A percentile compares a stretch with the other conserved stretches of the same genome.
These are phyloP conservation scores for Pseudozyma tsukubaensis DNA, from an alignment of 1,284 basidiomycete genomes.

Conservation along the genomic window DNA sequence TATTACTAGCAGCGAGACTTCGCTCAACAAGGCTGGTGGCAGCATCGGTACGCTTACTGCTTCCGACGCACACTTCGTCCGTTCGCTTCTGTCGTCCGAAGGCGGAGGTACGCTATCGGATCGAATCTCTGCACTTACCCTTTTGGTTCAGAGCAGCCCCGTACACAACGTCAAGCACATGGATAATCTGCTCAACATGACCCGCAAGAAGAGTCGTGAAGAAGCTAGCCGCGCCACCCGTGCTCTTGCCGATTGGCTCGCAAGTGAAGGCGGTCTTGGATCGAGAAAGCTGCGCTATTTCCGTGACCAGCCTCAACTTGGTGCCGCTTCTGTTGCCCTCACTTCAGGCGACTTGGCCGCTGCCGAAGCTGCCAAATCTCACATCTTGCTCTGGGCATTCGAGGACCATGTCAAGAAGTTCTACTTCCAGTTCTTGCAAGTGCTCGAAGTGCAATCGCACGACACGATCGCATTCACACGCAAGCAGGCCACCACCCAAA, in stretches of 20 bases:
- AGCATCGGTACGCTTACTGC: conserved; percentile 60
- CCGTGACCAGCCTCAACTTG: conserved; percentile 83
- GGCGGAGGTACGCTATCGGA: conserved; percentile 81
- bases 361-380: conserved; percentile 69
- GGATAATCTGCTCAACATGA: conserved; percentile 78
- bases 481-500: conserved; percentile 77
- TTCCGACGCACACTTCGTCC: conserved; percentile 66
- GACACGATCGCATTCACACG: conserved; percentile 90
- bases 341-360: conserved; percentile 38
- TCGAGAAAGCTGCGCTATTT: conserved; percentile 79
- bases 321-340: conserved; percentile 73
- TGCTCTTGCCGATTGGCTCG: conserved; percentile 95
- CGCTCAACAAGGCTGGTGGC: conserved; percentile 46
- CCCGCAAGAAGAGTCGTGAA: conserved; percentile 88
- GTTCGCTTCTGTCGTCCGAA: conserved; percentile 59
- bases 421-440: conserved; percentile 91
- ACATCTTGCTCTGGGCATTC: conserved; percentile 86
- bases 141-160: conserved; percentile 90
- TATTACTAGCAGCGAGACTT: conserved; percentile 56
- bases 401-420: conserved; percentile 98
- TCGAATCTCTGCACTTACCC: conserved; percentile 88
- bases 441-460: conserved; percentile 87
- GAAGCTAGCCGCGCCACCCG: conserved; percentile 89
- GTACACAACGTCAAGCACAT: conserved; percentile 79
- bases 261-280: conserved; percentile 78